phyloP scores from a whole-genome alignment of 345 rosid species.

The Eucalyptus virginea region DNA sequence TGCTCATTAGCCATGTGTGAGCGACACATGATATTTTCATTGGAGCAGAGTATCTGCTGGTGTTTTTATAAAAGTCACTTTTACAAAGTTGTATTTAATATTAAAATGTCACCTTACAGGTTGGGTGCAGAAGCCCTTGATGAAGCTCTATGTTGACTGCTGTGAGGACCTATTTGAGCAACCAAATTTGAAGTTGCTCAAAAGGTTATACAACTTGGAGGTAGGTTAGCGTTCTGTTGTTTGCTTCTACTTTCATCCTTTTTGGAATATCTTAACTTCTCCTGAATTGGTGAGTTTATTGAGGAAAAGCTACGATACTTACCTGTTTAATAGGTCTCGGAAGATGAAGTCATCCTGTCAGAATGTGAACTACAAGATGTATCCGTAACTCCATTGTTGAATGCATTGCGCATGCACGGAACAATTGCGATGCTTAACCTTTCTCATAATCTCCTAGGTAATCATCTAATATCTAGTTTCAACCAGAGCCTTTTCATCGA shows the following conservation, averaged over 20 bases:
- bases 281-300: neutral
- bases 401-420: constrained; percentile 58
- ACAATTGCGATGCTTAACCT: constrained; percentile 64
- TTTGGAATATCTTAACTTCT: neutral
- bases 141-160: constrained; percentile 74
- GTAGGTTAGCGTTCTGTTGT: constrained; percentile 5
- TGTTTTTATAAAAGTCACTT: neutral
- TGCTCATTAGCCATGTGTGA: neutral
- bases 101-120: constrained; percentile 24
- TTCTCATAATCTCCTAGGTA: constrained; percentile 90
- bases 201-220: constrained; percentile 74
- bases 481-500: neutral
- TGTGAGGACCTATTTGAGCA: constrained; percentile 58
- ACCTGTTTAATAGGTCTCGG: constrained; percentile 40
- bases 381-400: constrained; percentile 68
- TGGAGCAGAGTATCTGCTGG: neutral
- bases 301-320: neutral
- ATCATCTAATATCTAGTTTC: neutral
- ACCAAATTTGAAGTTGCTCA: constrained; percentile 76
- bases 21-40: neutral
- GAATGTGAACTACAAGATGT: constrained; percentile 91
- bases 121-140: constrained; percentile 92
- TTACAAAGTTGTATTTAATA: neutral
- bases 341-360: constrained; percentile 74
- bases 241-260: neutral